Base-by-base conservation (phyloP, 768 basidiomycete genomes). In the Mycena galopus region DNA sequence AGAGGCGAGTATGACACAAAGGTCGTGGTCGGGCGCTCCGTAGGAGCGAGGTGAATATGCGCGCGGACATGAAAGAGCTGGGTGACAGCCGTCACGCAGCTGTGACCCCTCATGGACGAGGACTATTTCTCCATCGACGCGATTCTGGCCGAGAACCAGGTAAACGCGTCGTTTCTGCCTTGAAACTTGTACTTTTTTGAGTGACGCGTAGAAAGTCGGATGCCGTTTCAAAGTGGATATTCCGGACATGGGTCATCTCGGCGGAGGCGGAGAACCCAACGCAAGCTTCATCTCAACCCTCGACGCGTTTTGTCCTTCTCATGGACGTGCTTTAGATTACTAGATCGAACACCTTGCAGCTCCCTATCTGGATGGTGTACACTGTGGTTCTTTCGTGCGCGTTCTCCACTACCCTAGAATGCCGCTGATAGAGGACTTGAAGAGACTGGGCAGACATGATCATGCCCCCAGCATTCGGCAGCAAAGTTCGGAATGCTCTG, bases 51-150 rank as follows among this genome's bases (percentile, higher is more conserved):
- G 50, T 56, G 62, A 73, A 47, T 14, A 64, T 42, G 14, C 67
- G 61, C 19, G 57, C 25, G 19, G 50, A 29, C 61, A 62, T 62
- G 30, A 25, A 21, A 16, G 30, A 61, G 21, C 44, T 7, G 19
- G 23, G 60, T 68, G 51, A 71, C 72, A 57, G 30, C 14, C 12
- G 57, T 59, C 14, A 57, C 59, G 33, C n/a, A n/a, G n/a, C n/a
- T n/a, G n/a, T n/a, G n/a, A n/a, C 44, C 12, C 53, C 39, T 47
- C 44, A 97, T 96, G 96, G 94, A 97, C 70, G 87, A 92, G 78
- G 95, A 97, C 80, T 98, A 98, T 81, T 97, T 94, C 81, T 96
- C 94, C 0, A 89, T 97, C 65, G 94, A 96, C 69, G 89, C 94
- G 7, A 97, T 98, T 75, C 88, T 97, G 29, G 94, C 96, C 19